Percentiles rank a stretch among this genome's conserved stretches.
phyloP scores from a whole-genome alignment of 768 basidiomycete genomes.

The Suillus luteus region DNA sequence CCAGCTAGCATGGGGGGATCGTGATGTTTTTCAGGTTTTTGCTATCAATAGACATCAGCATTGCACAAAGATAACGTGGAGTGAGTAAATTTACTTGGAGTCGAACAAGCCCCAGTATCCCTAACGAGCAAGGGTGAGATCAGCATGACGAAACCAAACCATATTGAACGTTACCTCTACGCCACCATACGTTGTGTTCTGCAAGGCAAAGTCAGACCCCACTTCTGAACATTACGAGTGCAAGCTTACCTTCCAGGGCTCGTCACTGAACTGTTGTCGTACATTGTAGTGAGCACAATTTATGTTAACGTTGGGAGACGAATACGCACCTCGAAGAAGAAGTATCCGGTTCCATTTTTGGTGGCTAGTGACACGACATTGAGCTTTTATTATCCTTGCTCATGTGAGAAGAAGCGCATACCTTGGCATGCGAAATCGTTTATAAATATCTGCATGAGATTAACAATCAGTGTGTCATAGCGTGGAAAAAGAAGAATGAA shows the following conservation, averaged over 20 bases:
- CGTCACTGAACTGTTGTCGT: constrained; percentile 61
- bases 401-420: constrained; percentile 13
- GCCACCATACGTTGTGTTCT: constrained; percentile 72
- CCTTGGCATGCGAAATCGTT: constrained; percentile 78
- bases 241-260: constrained; percentile 71
- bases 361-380: constrained; percentile 55
- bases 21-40: constrained; percentile 71
- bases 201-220: constrained; percentile 15
- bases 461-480: constrained; percentile 4
- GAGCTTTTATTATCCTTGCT: constrained; percentile 14
- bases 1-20: constrained; percentile 55
- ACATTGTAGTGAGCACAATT: constrained; percentile 5
- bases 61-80: constrained; percentile 2
- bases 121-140: constrained; percentile 23
- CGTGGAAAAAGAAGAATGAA: not conserved
- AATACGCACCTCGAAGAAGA: constrained; percentile 74
- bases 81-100: constrained; percentile 42
- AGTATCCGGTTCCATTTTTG: constrained; percentile 77
- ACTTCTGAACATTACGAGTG: not conserved
- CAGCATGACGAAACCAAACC: not conserved
- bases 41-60: constrained; percentile 41
- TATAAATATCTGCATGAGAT: constrained; percentile 64
- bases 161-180: constrained; percentile 53
- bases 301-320: not conserved
- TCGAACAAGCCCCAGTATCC: constrained; percentile 72